phyloP scores from a whole-genome alignment of 2,329 filamentous ascomycete species.

The Calonectria pseudoreteaudii region DNA sequence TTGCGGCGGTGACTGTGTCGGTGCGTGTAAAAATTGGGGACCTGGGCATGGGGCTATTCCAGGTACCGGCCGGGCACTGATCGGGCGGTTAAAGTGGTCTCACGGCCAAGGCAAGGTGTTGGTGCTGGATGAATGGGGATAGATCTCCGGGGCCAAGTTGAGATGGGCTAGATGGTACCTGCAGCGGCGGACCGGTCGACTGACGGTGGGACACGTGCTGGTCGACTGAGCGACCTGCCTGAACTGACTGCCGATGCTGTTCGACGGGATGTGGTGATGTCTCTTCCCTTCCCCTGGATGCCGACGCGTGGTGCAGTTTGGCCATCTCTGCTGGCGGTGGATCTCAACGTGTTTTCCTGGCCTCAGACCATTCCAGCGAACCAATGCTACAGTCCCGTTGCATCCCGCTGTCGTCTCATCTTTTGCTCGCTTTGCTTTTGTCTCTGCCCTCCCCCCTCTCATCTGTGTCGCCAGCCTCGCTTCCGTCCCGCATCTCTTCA shows the following conservation, averaged over 20 bases:
- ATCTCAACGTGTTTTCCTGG: conserved; percentile 15
- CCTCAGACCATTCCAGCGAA: conserved; percentile 30
- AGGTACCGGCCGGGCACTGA: neutral
- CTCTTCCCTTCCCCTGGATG: neutral
- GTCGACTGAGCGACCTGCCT: neutral
- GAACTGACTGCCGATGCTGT: neutral
- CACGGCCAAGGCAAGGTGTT: conserved; percentile 2
- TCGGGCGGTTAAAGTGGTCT: conserved; percentile 14
- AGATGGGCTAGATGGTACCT: conserved; percentile 43
- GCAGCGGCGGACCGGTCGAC: conserved; percentile 35
- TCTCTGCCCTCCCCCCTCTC: neutral
- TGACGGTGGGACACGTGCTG: conserved; percentile 34
- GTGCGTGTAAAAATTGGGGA: conserved; percentile 11
- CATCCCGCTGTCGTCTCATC: conserved; percentile 19
- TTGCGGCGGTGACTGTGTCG: neutral
- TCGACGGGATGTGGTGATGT: neutral
- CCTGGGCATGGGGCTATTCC: neutral
- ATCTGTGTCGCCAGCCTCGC: conserved; percentile 23
- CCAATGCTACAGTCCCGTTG: conserved; percentile 15
- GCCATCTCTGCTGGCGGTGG: conserved; percentile 12
- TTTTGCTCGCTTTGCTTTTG: conserved; percentile 13
- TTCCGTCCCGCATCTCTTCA: conserved; percentile 5
- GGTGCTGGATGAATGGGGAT: conserved; percentile 23
- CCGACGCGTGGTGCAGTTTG: conserved; percentile 2
- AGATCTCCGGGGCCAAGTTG: conserved; percentile 39